Percentiles rank a stretch among this genome's conserved stretches.
These are phyloP conservation scores for Colletotrichum limetticola DNA, from an alignment of 2,329 filamentous ascomycete species.

Conservation along the genomic window DNA sequence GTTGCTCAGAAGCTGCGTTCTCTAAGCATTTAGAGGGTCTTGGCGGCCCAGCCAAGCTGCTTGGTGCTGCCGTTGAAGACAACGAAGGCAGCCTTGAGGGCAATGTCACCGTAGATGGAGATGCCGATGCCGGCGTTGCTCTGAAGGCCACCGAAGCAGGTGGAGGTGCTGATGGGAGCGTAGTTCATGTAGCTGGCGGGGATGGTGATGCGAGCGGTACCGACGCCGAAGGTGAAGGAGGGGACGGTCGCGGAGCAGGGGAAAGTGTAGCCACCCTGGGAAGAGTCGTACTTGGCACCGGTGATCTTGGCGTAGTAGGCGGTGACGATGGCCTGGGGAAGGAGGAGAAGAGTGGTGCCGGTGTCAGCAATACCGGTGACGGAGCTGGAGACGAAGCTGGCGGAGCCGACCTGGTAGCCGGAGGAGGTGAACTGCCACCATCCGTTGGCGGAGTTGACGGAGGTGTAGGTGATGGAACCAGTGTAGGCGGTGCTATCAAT, in stretches of 20 bases:
- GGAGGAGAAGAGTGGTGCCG: slow-evolving; percentile 42
- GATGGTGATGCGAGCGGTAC: slow-evolving; percentile 55
- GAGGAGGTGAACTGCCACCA: slow-evolving; percentile 70
- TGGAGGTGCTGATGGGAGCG: slow-evolving; percentile 50
- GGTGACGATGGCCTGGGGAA: slow-evolving; percentile 38
- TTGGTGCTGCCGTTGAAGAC: slow-evolving; percentile 61
- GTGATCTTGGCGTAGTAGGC: slow-evolving; percentile 40
- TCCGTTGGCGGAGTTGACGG: slow-evolving; percentile 65
- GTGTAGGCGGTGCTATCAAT: slow-evolving; percentile 68
- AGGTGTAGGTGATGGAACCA: slow-evolving; percentile 65
- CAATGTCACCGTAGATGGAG: slow-evolving; percentile 71
- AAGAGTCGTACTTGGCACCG: slow-evolving; percentile 37
- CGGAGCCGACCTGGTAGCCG: slow-evolving; percentile 37
- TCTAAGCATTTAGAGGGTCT: slow-evolving; percentile 29
- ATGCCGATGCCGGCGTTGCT: slow-evolving; percentile 43
- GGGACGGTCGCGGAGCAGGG: slow-evolving; percentile 56
- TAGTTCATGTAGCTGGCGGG: slow-evolving; percentile 56
- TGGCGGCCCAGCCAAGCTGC: slow-evolving; percentile 51
- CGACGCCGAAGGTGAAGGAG: slow-evolving; percentile 55
- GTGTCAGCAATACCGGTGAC: slow-evolving; percentile 41
- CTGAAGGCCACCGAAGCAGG: slow-evolving; percentile 72
- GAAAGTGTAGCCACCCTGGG: slow-evolving; percentile 48
- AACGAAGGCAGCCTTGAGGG: slow-evolving; percentile 71
- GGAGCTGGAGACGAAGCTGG: slow-evolving; percentile 24
- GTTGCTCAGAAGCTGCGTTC: not conserved